These are phyloP conservation scores for Ambrosia trifida DNA, from an alignment of 129 eudicot species.

Conservation along the genomic window DNA sequence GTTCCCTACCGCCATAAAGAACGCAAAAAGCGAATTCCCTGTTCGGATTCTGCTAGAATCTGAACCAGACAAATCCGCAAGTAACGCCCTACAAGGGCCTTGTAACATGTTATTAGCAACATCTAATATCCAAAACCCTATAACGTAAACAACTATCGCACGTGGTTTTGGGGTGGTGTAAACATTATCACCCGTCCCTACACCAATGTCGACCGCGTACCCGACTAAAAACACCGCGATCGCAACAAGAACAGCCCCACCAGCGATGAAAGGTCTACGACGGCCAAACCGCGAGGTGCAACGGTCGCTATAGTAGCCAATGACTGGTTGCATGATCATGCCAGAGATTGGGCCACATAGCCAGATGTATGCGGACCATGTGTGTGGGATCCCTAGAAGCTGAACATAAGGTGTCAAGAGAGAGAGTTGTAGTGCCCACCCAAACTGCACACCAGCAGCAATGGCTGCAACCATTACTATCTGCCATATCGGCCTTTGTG, in stretches of 20 bases:
- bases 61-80: not conserved
- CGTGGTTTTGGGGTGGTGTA: not conserved
- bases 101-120: conserved; percentile 14
- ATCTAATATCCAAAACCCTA: conserved; percentile 11
- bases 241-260: not conserved
- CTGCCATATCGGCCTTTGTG: conserved; percentile 3
- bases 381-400: conserved; percentile 1
- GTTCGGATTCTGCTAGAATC: not conserved
- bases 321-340: not conserved
- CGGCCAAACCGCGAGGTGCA: conserved; percentile 8
- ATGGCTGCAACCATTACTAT: conserved; percentile 4
- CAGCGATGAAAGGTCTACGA: conserved; percentile 14
- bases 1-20: conserved; percentile 2
- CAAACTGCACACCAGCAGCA: conserved; percentile 12
- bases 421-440: conserved; percentile 15
- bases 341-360: conserved; percentile 12
- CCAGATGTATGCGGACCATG: conserved; percentile 4
- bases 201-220: not conserved
- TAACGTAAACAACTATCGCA: not conserved
- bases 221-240: conserved; percentile 9
- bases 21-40: not conserved
- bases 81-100: not conserved
- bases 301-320: conserved; percentile 10
- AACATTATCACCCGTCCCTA: not conserved
- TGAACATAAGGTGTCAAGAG: not conserved